Conservation (phyloP, 768 basidiomycete species). For the Calocybe gangraenosa region DNA sequence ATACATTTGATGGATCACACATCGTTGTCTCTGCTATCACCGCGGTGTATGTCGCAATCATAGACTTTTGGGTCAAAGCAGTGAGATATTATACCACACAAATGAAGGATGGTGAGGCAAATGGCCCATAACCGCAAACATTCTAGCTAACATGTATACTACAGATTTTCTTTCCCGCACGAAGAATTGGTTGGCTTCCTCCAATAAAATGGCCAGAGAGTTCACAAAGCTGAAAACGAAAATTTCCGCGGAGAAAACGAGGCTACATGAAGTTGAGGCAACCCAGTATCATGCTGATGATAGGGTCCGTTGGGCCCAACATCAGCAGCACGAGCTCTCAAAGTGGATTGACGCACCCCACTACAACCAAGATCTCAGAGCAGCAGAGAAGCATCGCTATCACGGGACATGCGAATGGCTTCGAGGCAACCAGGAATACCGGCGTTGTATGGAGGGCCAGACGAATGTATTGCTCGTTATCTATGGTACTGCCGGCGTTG, state of each 20-base stretch:
- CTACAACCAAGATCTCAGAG: conserved; percentile 2
- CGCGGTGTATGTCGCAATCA: conserved; percentile 2
- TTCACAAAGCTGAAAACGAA: not conserved
- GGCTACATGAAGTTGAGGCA: not conserved
- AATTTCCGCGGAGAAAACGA: not conserved
- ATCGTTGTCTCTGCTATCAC: not conserved
- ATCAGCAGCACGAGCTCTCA: not conserved
- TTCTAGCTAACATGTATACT: not conserved
- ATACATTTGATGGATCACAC: not conserved
- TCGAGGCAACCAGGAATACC: not conserved
- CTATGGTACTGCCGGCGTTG: conserved; percentile 3
- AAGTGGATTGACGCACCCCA: conserved; percentile 3
- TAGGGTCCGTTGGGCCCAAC: not conserved
- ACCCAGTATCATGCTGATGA: conserved; percentile 2
- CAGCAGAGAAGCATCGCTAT: conserved; percentile 3
- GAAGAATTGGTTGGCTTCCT: not conserved
- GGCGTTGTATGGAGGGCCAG: not conserved
- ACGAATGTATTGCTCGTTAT: conserved; percentile 1
- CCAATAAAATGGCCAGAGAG: not conserved
- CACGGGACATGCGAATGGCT: conserved; percentile 4
- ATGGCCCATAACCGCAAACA: not conserved
- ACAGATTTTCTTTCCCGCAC: conserved; percentile 1
- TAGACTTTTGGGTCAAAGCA: conserved; percentile 6
- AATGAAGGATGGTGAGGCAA: not conserved
- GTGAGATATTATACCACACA: not conserved